Evolutionary conservation across 2,329 filamentous ascomycete genomes (phyloP), one percentile per base, ranked within the genome.

Genomic region (Paracorniculantispora psalliotae): DNA sequence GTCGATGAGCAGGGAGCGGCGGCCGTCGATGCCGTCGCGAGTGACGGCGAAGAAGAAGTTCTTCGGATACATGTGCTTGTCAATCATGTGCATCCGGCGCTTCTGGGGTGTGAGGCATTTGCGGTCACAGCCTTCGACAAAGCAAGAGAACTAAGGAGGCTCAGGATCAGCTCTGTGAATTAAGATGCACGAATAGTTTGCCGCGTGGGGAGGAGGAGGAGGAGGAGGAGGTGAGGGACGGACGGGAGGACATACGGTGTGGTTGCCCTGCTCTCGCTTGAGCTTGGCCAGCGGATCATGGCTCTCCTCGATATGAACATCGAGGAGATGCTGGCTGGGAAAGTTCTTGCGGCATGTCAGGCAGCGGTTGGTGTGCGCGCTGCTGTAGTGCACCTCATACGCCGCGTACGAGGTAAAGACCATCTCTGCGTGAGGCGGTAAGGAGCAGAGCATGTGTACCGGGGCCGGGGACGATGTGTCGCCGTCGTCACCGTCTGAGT

Each of bases 1-100:
- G 12, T 87, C 81, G 51, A 84, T 78, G 13, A 97, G 78, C 74
- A 99, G 85, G 19, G 91, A 96, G 46, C 80, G 86, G 54, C 90
- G 84, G 50, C 88, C 88, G 68, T 97, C 93, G 61, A 97, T 90
- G n/a, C 94, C 94, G 62, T 91, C 86, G 64, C 92, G 90, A 2
- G 96, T 88, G 55, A 97, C 84, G 52, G 86, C 85, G 67, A 96
- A 96, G 73, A 96, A 93, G 74, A 92, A 96, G 67, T 90, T 89
- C 69, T 84, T 86, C 12, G 92, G 93, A 69, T 94, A 99, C 75
- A 88, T 82, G 73, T 99, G 94, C 75, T 96, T 97, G 77, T 96
- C 92, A 65, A 96, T 91, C 64, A 96, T 80, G 77, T 99, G 93
- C 71, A 91, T 84, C 35, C 90, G 83, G 47, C 94, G 84, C 73